Evolutionary conservation across 2,329 filamentous ascomycete genomes (phyloP).

Genomic region (Talaromyces sp.): DNA sequence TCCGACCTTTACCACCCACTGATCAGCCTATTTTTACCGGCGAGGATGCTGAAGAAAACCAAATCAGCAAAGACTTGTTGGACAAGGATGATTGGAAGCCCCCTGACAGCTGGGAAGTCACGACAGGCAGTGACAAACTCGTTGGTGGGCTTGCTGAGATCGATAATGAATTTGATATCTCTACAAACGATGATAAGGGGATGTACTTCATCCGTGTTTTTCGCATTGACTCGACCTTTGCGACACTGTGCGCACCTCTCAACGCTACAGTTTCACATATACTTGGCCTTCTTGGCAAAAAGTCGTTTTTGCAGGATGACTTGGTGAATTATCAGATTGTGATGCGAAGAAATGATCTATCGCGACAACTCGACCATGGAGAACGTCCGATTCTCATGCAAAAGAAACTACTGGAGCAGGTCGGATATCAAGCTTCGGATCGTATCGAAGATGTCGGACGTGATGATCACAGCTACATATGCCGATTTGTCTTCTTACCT

Average conservation of each 20-base stretch:
- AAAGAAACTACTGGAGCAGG: conserved; percentile 82
- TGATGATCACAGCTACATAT: conserved; percentile 95
- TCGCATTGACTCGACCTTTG: conserved; percentile 87
- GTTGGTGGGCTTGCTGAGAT: conserved; percentile 21
- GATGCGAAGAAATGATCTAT: conserved; percentile 84
- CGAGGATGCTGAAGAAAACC: conserved; percentile 22
- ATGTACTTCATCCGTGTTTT: conserved; percentile 95
- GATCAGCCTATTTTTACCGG: conserved; percentile 41
- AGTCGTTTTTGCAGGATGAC: conserved; percentile 85
- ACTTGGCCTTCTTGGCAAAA: conserved; percentile 84
- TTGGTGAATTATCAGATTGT: conserved; percentile 94
- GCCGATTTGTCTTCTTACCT: conserved; percentile 90
- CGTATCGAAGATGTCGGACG: conserved; percentile 87
- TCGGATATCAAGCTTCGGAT: conserved; percentile 82
- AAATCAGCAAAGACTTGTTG: conserved; percentile 26
- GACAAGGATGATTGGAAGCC: conserved; percentile 71
- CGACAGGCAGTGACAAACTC: conserved; percentile 47
- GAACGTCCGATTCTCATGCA: conserved; percentile 88
- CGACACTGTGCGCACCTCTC: conserved; percentile 77
- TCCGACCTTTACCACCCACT: conserved; percentile 69
- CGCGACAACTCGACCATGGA: conserved; percentile 67
- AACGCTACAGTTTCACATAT: conserved; percentile 83
- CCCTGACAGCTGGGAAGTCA: conserved; percentile 94
- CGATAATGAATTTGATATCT: conserved; percentile 59
- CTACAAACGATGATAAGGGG: conserved; percentile 66